phyloP scores from a whole-genome alignment of 768 basidiomycete species.

The Boletus rubroflammeus region DNA sequence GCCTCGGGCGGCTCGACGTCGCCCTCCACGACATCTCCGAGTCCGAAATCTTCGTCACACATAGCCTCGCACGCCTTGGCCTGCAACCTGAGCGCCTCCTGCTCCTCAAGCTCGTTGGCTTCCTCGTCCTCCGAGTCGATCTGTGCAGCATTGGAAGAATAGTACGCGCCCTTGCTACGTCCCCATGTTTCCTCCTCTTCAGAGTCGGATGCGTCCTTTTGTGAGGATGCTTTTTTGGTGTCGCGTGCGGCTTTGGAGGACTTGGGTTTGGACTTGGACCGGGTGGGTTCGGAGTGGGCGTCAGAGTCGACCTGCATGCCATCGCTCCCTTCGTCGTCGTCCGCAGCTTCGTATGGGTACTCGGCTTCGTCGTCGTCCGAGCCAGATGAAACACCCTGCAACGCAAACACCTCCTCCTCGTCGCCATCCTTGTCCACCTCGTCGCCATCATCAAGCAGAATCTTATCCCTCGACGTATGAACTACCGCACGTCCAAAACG shows the following conservation, averaged over 20 bases:
- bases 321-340: conserved; percentile 15
- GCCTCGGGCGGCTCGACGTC: conserved; percentile 25
- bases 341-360: conserved; percentile 16
- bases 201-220: conserved; percentile 15
- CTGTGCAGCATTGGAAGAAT: conserved; percentile 78
- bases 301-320: conserved; percentile 23
- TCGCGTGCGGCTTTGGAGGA: conserved; percentile 9
- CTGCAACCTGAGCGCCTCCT: conserved; percentile 81
- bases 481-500: conserved; percentile 40
- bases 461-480: conserved; percentile 69
- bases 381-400: conserved; percentile 50
- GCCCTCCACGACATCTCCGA: conserved; percentile 55
- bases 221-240: conserved; percentile 9
- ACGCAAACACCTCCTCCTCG: conserved; percentile 78
- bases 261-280: conserved; percentile 14
- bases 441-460: conserved; percentile 66
- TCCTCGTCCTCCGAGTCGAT: conserved; percentile 88
- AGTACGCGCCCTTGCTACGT: conserved; percentile 72
- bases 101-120: conserved; percentile 81
- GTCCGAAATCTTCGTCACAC: conserved; percentile 79
- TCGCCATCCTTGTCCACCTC: conserved; percentile 48
- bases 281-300: not conserved
- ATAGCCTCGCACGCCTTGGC: conserved; percentile 67
- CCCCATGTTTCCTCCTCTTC: conserved; percentile 76
- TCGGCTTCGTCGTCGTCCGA: conserved; percentile 38